These are phyloP conservation scores for Komagataella phaffii DNA, from an alignment of 805 yeast species.

Conservation along the genomic window DNA sequence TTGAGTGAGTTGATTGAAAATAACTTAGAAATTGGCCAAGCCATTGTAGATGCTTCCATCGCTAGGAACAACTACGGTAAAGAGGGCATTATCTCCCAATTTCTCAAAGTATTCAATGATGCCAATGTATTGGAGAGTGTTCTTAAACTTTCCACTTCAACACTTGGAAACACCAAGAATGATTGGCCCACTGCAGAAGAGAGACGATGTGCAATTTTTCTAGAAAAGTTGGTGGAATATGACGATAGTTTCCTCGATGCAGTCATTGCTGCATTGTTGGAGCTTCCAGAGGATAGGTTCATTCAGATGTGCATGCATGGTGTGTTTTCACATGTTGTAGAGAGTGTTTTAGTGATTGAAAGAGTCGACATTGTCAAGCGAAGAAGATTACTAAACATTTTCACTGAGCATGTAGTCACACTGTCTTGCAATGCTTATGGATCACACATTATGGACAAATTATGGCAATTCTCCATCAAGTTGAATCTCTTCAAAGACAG, in stretches of 20 bases:
- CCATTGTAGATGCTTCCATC: constrained; percentile 54
- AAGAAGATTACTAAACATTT: constrained; percentile 57
- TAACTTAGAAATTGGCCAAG: constrained; percentile 56
- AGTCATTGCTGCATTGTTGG: constrained; percentile 46
- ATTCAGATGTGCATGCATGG: constrained; percentile 77
- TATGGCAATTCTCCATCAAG: constrained; percentile 69
- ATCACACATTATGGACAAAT: constrained; percentile 76
- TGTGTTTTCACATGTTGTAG: constrained; percentile 82
- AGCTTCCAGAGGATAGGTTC: constrained; percentile 46
- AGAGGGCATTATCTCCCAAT: constrained; percentile 40
- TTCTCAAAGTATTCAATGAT: constrained; percentile 27
- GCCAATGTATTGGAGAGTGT: constrained; percentile 53
- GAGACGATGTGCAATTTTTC: constrained; percentile 62
- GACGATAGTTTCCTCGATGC: constrained; percentile 46
- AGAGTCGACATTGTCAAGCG: constrained; percentile 31
- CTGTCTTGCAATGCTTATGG: constrained; percentile 81
- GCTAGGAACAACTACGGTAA: constrained; percentile 43
- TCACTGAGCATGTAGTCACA: constrained; percentile 36
- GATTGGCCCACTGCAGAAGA: constrained; percentile 93
- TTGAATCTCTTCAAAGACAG: constrained; percentile 79
- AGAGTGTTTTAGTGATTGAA: constrained; percentile 39
- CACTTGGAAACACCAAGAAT: constrained; percentile 68
- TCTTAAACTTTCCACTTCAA: constrained; percentile 50
- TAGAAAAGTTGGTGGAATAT: constrained; percentile 60
- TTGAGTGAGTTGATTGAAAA: constrained; percentile 47